phyloP scores from a whole-genome alignment of 1,284 basidiomycete genomes.

The Moniliella sp. region DNA sequence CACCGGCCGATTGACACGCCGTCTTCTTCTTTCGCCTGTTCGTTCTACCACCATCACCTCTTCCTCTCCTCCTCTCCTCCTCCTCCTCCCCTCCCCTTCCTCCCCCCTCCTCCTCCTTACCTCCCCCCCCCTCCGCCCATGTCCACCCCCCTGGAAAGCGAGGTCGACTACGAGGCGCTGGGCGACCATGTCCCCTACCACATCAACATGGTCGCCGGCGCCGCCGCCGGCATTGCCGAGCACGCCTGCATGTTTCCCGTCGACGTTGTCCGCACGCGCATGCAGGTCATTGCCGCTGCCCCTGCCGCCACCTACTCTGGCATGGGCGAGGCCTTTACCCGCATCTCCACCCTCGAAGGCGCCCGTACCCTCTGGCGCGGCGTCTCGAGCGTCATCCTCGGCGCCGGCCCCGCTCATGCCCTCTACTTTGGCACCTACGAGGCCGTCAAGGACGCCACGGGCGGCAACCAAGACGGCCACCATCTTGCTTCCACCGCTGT shows the following conservation, averaged over 20 bases:
- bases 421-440: slow-evolving; percentile 95
- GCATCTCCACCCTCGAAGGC: slow-evolving; percentile 81
- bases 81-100: too few species aligned
- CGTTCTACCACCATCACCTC: too few species aligned
- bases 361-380: slow-evolving; percentile 77
- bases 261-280: slow-evolving; percentile 96
- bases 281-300: slow-evolving; percentile 74
- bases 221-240: slow-evolving; percentile 89
- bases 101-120: too few species aligned
- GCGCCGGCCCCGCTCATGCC: slow-evolving; percentile 91
- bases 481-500: slow-evolving; percentile 59
- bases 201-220: slow-evolving; percentile 91
- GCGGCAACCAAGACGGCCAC: slow-evolving; percentile 60
- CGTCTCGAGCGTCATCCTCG: slow-evolving; percentile 84
- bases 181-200: slow-evolving; percentile 22
- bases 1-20: too few species aligned
- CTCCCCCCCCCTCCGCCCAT: not conserved
- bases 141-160: slow-evolving; percentile 5
- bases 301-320: slow-evolving; percentile 67
- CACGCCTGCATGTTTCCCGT: slow-evolving; percentile 97
- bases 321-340: slow-evolving; percentile 63
- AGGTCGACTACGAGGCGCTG: slow-evolving; percentile 30
- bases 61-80: too few species aligned
- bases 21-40: too few species aligned
- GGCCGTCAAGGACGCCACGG: slow-evolving; percentile 72